phyloP scores from a whole-genome alignment of 2,329 filamentous ascomycete species.

The Cladophialophora immunda region DNA sequence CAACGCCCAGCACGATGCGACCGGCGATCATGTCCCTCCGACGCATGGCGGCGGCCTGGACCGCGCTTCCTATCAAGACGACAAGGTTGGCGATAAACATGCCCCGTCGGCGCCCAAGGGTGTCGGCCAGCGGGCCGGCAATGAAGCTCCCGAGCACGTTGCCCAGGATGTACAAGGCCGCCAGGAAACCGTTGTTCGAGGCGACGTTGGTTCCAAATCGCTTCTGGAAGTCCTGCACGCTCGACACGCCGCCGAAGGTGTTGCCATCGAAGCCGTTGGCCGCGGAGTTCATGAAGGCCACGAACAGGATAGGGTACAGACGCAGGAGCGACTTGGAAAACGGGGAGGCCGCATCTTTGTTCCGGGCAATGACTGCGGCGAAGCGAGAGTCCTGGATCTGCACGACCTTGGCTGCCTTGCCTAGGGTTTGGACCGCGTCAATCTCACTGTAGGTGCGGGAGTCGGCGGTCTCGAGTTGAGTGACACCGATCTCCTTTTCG shows the following conservation, averaged over 20 bases:
- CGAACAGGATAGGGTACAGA: conserved; percentile 7
- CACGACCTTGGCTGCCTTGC: conserved; percentile 8
- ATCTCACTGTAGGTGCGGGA: background rate
- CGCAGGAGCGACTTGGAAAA: conserved; percentile 11
- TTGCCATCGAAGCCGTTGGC: conserved; percentile 14
- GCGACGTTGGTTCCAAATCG: conserved; percentile 10
- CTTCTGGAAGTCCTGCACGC: conserved; percentile 4
- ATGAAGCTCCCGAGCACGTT: background rate
- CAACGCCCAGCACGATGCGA: conserved; percentile 4
- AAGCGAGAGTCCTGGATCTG: conserved; percentile 8
- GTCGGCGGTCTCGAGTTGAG: conserved; percentile 5
- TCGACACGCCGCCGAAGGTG: conserved; percentile 7
- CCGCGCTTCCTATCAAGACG: background rate
- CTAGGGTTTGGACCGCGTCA: conserved; percentile 4
- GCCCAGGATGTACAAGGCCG: conserved; percentile 4
- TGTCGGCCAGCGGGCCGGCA: conserved; percentile 5
- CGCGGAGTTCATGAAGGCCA: conserved; percentile 13
- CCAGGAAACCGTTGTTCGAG: conserved; percentile 7
- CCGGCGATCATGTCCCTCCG: background rate
- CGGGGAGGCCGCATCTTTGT: conserved; percentile 5
- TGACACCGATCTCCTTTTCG: conserved; percentile 11
- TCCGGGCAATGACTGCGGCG: conserved; percentile 7
- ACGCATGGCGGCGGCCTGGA: conserved; percentile 6
- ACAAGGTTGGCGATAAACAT: conserved; percentile 9
- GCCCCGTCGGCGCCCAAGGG: background rate